Conservation (phyloP, 1,139 yeast genomes). For the Eremothecium gossypii region DNA sequence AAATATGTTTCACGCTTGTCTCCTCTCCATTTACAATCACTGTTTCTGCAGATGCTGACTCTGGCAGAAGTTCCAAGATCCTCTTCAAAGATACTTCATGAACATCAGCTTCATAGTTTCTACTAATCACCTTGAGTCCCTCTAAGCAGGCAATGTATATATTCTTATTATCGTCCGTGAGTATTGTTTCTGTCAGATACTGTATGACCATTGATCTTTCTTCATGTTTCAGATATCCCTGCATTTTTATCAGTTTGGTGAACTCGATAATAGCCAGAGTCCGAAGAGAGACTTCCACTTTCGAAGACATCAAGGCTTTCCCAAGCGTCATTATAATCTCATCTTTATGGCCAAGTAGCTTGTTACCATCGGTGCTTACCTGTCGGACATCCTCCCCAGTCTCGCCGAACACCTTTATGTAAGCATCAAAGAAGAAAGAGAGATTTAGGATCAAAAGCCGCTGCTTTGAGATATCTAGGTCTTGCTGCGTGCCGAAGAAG, state of each 20-base stretch:
- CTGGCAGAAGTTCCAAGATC: constrained; percentile 46
- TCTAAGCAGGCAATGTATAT: constrained; percentile 38
- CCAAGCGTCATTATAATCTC: constrained; percentile 56
- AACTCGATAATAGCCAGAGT: constrained; percentile 59
- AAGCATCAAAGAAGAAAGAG: constrained; percentile 45
- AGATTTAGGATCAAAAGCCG: constrained; percentile 51
- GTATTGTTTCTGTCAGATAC: constrained; percentile 54
- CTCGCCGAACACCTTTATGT: constrained; percentile 31
- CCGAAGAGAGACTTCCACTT: constrained; percentile 58
- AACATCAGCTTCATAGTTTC: constrained; percentile 37
- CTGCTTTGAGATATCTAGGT: constrained; percentile 40
- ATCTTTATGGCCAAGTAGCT: constrained; percentile 48
- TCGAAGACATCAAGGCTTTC: constrained; percentile 58
- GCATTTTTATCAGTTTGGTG: constrained; percentile 42
- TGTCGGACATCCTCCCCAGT: constrained; percentile 8
- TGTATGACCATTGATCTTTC: constrained; percentile 59
- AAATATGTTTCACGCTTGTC: constrained; percentile 31
- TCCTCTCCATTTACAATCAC: constrained; percentile 19
- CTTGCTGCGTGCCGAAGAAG: constrained; percentile 30
- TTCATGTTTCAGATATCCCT: constrained; percentile 38
- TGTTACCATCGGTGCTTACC: constrained; percentile 17
- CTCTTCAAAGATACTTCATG: constrained; percentile 53
- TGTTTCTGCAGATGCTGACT: constrained; percentile 24
- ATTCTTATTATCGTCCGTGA: constrained; percentile 37
- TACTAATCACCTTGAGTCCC: constrained; percentile 43